A percentile compares a stretch with the other conserved stretches of the same genome.
These are phyloP conservation scores for Penicillium atrosanguineum DNA, from an alignment of 495 filamentous ascomycete species.

Conservation along the genomic window DNA sequence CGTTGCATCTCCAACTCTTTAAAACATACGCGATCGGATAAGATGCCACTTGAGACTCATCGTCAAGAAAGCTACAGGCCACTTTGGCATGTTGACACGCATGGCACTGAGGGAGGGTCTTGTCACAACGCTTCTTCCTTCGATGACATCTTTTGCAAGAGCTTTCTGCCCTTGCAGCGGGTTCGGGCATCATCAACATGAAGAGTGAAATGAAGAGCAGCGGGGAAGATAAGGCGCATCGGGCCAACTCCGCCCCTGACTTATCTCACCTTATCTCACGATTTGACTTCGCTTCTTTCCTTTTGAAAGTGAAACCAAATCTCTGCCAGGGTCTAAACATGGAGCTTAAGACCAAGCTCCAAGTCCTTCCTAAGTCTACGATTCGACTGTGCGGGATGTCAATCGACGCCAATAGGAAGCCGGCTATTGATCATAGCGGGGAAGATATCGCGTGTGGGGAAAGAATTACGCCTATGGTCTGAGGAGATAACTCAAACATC, in stretches of 20 bases:
- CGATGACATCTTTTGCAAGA: constrained; percentile 39
- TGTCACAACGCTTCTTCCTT: constrained; percentile 40
- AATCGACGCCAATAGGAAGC: background rate
- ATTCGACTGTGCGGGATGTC: background rate
- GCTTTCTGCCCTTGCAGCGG: constrained; percentile 13
- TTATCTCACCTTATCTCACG: background rate
- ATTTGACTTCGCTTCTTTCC: background rate
- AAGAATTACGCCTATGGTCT: too few species aligned
- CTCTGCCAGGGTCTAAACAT: too few species aligned
- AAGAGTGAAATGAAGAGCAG: background rate
- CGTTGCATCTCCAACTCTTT: background rate
- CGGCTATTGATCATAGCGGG: background rate
- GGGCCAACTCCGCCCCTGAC: background rate
- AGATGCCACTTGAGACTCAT: constrained; percentile 32
- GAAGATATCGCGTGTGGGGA: background rate
- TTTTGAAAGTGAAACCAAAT: too few species aligned
- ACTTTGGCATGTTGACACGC: constrained; percentile 32
- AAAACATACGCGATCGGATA: constrained; percentile 35
- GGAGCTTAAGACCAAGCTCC: too few species aligned
- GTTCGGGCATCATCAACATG: constrained; percentile 8
- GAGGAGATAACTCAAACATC: too few species aligned
- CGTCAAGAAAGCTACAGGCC: constrained; percentile 36
- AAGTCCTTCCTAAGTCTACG: too few species aligned
- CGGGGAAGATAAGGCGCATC: constrained; percentile 10
- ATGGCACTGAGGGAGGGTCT: constrained; percentile 30